Evolutionary conservation across 2,329 filamentous ascomycete genomes (phyloP).

Genomic region (Dactylellina sp.): DNA sequence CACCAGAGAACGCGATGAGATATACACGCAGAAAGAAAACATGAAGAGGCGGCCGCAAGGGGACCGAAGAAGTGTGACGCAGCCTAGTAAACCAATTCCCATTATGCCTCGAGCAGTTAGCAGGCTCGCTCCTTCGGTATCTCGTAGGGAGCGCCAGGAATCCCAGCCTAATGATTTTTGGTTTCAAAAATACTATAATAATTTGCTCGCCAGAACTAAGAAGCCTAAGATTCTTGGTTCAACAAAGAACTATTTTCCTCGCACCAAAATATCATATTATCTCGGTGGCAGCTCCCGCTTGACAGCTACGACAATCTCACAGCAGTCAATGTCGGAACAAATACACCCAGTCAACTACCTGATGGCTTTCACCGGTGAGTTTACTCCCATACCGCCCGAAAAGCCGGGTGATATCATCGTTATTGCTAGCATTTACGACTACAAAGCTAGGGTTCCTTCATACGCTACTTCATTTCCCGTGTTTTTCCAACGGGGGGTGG

Average conservation of each 20-base stretch:
- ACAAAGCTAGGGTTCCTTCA: conserved; percentile 3
- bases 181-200: conserved; percentile 40
- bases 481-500: conserved; percentile 24
- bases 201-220: neutral
- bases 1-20: neutral
- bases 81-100: neutral
- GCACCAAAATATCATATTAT: conserved; percentile 28
- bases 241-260: conserved; percentile 5
- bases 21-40: neutral
- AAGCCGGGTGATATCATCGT: conserved; percentile 28
- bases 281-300: conserved; percentile 28
- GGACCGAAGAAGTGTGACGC: no score
- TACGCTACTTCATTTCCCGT: conserved; percentile 27
- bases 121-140: neutral
- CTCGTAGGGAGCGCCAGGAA: neutral
- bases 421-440: conserved; percentile 7
- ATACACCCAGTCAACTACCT: conserved; percentile 7
- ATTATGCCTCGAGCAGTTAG: neutral
- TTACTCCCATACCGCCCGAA: conserved; percentile 10
- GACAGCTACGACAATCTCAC: conserved; percentile 15
- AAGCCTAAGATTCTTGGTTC: conserved; percentile 6
- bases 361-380: conserved; percentile 19
- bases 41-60: no score
- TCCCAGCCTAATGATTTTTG: conserved; percentile 27
- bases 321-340: neutral